Evolutionary conservation across 2,329 filamentous ascomycete species (phyloP), one percentile per base, ranked within the genome.

Genomic region (Cadophora gregata): DNA sequence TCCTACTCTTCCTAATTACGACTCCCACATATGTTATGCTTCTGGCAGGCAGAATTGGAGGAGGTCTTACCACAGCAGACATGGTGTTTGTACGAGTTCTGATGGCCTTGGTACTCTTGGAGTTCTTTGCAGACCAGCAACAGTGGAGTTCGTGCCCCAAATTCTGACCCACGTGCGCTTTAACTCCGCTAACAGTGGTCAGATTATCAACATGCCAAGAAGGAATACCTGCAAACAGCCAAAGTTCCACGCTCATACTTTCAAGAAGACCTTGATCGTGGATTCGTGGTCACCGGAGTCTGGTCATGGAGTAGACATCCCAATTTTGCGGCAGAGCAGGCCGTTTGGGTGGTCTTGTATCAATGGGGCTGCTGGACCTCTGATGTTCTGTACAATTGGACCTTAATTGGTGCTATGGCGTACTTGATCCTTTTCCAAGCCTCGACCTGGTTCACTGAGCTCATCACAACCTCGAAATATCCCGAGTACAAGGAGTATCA

Each of bases 251-350:
- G 80, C 5, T 84, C 80, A 25, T 93, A 85, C 78, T 85, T 83
- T 0, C 88, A 90, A 71, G 87, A 88, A 67, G 93, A 97, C 63
- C 86, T 99, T 29, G 93, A 97, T 70, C 91, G 95, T 45, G 96
- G 96, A 50, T 99, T 99, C 80, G 85, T 92, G 70, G 90, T 92
- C 9, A 88, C 85, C 4, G 96, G 96, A 0, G 83, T 99, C 8
- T 99, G 92, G 90, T 90, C 89, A 0, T 93, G 90, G 82, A 95
- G 91, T 73, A 87, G 96, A 55, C 96, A 99, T 78, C 96, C 96
- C 58, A 99, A 99, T 79, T 99, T 98, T 76, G 88, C 92, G 5
- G 93, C 92, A 5, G 96, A 99, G 80, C 96, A 98, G 80, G 83
- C 88, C 33, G 88, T 98, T 74, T 99, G 96, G 96, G 84, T 97